Evolutionary conservation across 75 land plant genomes (phyloP), one percentile per base, ranked within the genome.

Genomic region (Adiantum capillusveneris): DNA sequence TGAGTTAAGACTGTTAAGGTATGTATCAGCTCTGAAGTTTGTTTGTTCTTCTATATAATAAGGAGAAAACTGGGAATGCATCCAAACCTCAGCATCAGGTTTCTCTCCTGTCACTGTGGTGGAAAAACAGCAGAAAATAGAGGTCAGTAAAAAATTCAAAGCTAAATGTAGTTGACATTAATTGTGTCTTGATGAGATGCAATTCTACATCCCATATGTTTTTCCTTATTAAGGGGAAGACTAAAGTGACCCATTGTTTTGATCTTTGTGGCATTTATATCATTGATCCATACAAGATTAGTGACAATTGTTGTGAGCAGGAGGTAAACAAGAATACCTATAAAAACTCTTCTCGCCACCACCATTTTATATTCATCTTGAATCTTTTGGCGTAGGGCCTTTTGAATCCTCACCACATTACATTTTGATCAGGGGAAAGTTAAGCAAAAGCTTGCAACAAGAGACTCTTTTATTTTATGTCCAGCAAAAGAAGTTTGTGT

Each of bases 331-430:
- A 39, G 25, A 12, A 31, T 19, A 89, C 95, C 95, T 72, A 88
- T 89, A 49, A 74, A 85, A 27, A 89, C 87, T 57, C 95, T 79
- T 67, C 95, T 77, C 65, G 85, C 89, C 11, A 89, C 82, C 52
- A 89, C 86, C 28, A 81, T 88, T 28, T 89, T 75, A 56, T 89
- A 82, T 61, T 89, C 95, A 63, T 82, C 75, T 60, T 80, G 88
- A 29, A 89, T 75, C 11, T 51, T 75, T 60, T 89, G 81, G 48
- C 95, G 62, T 29, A 89, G 69, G 46, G 65, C 67, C 95, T 89
- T 78, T 54, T 27, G 22, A 2, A 29, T 3, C 26, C 17, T 45
- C 67, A 36, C 46, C 29, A 31, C 34, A 49, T 43, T 56, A 9
- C 9, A 5, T 34, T 9, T 9, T 5, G 37, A 5, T 34, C 37